phyloP scores from a whole-genome alignment of 345 rosid species.

The Citrus hindsii region DNA sequence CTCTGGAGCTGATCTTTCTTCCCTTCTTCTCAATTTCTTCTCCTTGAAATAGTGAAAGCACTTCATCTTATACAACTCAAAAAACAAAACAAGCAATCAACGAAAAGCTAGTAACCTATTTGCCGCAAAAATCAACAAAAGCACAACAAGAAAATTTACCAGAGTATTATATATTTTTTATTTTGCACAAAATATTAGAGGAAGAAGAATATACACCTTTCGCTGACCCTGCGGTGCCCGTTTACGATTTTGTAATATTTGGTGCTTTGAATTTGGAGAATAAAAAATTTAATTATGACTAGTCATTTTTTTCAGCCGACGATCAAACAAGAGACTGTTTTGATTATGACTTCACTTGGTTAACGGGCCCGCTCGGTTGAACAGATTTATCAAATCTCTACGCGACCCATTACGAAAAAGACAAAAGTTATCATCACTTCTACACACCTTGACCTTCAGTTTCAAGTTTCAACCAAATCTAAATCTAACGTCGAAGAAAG shows the following conservation, averaged over 20 bases:
- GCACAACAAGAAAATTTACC: no score
- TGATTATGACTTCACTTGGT: no score
- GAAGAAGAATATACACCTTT: background rate
- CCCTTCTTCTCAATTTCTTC: constrained; percentile 28
- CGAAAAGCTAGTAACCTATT: background rate
- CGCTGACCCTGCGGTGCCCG: background rate
- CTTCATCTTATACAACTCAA: constrained; percentile 31
- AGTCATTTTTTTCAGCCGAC: no score
- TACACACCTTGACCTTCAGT: no score
- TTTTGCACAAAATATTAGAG: background rate
- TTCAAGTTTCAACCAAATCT: no score
- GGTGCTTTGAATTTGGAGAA: background rate
- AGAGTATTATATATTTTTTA: no score
- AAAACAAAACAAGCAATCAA: background rate
- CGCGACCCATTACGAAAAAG: no score
- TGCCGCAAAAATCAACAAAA: background rate
- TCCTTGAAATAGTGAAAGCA: constrained; percentile 56
- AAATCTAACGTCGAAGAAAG: no score
- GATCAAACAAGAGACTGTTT: no score
- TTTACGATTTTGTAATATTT: background rate
- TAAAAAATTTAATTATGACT: background rate
- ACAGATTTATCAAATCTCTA: no score
- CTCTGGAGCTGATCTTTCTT: constrained; percentile 51
- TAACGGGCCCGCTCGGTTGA: no score
- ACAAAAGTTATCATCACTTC: no score